Conservation (phyloP, 2,329 filamentous ascomycete species). For the Pezicula neosporulosa region DNA sequence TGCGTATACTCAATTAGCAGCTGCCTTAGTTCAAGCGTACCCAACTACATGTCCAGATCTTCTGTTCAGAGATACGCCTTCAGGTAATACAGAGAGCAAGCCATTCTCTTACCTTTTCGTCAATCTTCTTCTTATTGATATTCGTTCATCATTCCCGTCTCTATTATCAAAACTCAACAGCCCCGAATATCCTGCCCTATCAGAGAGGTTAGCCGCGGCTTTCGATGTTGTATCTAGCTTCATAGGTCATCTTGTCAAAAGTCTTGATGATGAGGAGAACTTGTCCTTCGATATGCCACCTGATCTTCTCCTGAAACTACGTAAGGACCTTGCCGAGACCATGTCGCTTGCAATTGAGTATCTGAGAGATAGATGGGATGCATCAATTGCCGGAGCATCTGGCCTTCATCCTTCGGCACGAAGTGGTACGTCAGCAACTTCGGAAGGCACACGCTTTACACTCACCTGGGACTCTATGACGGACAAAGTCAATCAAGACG, state of each 20-base stretch:
- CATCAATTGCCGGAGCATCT: constrained; percentile 56
- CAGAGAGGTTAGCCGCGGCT: constrained; percentile 53
- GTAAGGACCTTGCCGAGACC: constrained; percentile 58
- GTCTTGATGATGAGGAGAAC: constrained; percentile 44
- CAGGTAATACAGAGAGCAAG: constrained; percentile 33
- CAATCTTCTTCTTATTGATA: constrained; percentile 63
- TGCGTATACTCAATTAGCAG: constrained; percentile 57
- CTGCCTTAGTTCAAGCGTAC: constrained; percentile 54
- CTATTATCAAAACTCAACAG: constrained; percentile 56
- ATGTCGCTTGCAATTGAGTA: constrained; percentile 62
- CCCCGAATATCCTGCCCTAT: constrained; percentile 44
- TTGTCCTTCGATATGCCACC: constrained; percentile 45
- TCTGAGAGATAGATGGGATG: constrained; percentile 68
- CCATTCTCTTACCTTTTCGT: constrained; percentile 60
- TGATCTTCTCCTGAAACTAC: constrained; percentile 58
- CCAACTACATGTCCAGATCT: constrained; percentile 41
- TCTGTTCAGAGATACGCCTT: constrained; percentile 46
- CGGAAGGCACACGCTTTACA: constrained; percentile 40
- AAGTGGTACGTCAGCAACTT: constrained; percentile 37
- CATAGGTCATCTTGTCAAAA: constrained; percentile 52
- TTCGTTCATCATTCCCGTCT: constrained; percentile 58
- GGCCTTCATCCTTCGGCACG: constrained; percentile 58
- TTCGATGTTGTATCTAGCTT: constrained; percentile 61
- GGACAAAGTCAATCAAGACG: constrained; percentile 46
- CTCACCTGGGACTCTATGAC: constrained; percentile 56